phyloP scores from a whole-genome alignment of 257 asterid genomes.

The Datura wrightii region DNA sequence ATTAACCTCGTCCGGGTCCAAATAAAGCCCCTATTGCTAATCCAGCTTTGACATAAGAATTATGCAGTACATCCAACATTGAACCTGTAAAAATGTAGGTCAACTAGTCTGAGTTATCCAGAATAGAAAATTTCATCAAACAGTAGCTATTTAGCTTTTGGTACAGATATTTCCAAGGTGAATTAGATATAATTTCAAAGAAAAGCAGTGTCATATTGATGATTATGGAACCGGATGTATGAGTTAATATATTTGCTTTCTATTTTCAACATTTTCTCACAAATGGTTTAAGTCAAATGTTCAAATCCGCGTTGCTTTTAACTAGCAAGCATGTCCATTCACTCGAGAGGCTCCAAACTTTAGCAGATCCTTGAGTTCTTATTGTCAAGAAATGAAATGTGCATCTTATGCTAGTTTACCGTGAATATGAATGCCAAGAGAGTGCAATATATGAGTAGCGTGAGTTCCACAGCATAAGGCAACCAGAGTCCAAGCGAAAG shows the following conservation, averaged over 20 bases:
- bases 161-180: conserved; percentile 15
- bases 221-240: neutral
- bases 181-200: neutral
- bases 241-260: neutral
- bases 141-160: neutral
- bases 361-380: neutral
- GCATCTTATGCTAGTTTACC: conserved; percentile 49
- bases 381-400: neutral
- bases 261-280: neutral
- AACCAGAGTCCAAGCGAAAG: conserved; percentile 94
- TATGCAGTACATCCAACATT: conserved; percentile 72
- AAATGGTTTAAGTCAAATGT: neutral
- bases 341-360: neutral
- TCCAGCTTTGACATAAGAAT: conserved; percentile 87
- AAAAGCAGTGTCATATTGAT: conserved; percentile 8
- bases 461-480: conserved; percentile 94
- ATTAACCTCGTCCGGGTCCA: conserved; percentile 98
- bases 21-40: conserved; percentile 85
- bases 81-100: conserved; percentile 54
- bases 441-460: conserved; percentile 84
- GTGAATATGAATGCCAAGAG: conserved; percentile 87
- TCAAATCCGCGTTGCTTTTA: neutral
- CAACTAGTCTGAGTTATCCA: conserved; percentile 24
- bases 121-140: conserved; percentile 13
- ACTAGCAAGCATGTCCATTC: conserved; percentile 7